These are phyloP conservation scores for Prunus fruticosa DNA, from an alignment of 306 rosid genomes.

Conservation along the genomic window DNA sequence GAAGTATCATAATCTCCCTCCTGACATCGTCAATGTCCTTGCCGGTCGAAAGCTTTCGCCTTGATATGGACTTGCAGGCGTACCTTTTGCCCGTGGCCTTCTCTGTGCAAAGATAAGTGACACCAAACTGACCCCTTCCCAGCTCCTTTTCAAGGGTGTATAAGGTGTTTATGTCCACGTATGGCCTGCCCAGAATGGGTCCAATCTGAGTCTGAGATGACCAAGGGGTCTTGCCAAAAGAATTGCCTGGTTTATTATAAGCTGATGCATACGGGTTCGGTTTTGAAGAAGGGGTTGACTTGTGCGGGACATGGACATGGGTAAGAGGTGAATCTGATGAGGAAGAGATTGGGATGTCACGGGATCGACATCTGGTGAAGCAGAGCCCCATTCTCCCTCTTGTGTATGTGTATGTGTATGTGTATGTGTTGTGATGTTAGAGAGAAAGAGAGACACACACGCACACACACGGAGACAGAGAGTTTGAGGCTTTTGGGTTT, in stretches of 20 bases:
- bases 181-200: conserved; percentile 44
- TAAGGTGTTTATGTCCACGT: conserved; percentile 37
- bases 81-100: conserved; percentile 46
- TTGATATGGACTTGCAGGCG: conserved; percentile 73
- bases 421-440: not conserved
- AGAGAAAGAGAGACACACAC: not conserved
- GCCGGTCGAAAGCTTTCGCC: conserved; percentile 28
- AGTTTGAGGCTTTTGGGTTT: not conserved
- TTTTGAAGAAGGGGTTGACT: not conserved
- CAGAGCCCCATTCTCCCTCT: conserved; percentile 59
- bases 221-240: conserved; percentile 7
- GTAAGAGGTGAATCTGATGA: conserved; percentile 38
- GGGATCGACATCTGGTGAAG: conserved; percentile 46
- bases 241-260: not conserved
- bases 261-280: conserved; percentile 2
- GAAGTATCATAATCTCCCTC: conserved; percentile 65
- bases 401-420: no score
- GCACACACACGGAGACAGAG: no score
- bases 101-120: conserved; percentile 70
- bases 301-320: conserved; percentile 14
- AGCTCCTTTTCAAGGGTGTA: conserved; percentile 62
- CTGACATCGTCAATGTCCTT: conserved; percentile 55
- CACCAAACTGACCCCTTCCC: conserved; percentile 79
- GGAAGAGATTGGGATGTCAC: conserved; percentile 44
- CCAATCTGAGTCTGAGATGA: conserved; percentile 42